A percentile compares a stretch with the other conserved stretches of the same genome.
phyloP scores from a whole-genome alignment of 1,284 basidiomycete genomes.

The Cutaneotrichosporon spelunceum region DNA sequence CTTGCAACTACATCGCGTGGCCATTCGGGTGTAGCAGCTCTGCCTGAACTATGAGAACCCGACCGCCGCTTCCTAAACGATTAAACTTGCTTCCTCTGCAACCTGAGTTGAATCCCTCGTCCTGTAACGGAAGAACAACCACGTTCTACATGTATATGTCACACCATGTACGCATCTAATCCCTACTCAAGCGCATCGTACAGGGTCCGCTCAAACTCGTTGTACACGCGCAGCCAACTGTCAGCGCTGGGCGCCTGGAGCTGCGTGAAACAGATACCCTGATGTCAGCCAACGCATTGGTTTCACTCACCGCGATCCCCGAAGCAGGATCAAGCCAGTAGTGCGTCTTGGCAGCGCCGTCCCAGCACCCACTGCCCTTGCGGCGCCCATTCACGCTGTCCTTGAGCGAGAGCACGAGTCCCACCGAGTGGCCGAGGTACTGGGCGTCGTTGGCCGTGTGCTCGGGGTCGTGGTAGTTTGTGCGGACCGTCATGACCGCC shows the following conservation, averaged over 20 bases:
- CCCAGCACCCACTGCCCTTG: conserved; percentile 30
- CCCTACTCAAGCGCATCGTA: conserved; percentile 32
- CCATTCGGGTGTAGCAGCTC: background rate
- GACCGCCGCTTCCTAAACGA: too few relatives aligned
- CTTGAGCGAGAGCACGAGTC: conserved; percentile 12
- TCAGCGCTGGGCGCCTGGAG: conserved; percentile 26
- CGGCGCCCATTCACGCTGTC: conserved; percentile 21
- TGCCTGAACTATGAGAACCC: background rate
- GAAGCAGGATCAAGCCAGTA: conserved; percentile 29
- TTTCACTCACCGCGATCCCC: conserved; percentile 25
- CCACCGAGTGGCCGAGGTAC: conserved; percentile 19
- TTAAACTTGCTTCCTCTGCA: too few relatives aligned
- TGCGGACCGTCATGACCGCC: conserved; percentile 11
- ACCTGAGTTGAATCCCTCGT: too few relatives aligned
- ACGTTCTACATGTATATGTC: background rate
- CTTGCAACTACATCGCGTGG: background rate
- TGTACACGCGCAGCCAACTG: conserved; percentile 30
- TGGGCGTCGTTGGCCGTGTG: conserved; percentile 17
- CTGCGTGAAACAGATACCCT: conserved; percentile 32
- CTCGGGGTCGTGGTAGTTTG: conserved; percentile 18
- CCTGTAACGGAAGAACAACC: too few relatives aligned
- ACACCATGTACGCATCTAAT: background rate
- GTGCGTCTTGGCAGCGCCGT: conserved; percentile 28
- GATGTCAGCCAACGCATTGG: background rate
- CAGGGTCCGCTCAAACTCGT: conserved; percentile 32